Evolutionary conservation across 208 protist genomes (phyloP).

Genomic region (Leishmania guyanensis): DNA sequence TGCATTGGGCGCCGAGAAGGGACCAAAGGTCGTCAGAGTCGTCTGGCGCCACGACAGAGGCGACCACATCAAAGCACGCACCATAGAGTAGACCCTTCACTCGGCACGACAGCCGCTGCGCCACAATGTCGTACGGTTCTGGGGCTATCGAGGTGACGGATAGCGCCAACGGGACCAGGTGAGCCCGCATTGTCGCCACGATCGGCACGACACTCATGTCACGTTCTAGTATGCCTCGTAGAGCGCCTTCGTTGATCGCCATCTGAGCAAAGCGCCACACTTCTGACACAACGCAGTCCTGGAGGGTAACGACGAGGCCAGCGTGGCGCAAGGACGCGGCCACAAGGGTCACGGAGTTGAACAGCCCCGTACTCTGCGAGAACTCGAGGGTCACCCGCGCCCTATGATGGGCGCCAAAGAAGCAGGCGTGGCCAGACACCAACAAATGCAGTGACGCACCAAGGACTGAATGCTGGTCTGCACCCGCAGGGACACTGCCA

Average conservation of each 20-base stretch:
- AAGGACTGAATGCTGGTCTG: not conserved
- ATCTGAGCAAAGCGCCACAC: slow-evolving; percentile 33
- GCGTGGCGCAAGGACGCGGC: slow-evolving; percentile 17
- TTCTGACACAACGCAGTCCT: slow-evolving; percentile 36
- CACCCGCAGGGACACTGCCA: not conserved
- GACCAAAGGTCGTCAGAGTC: slow-evolving; percentile 25
- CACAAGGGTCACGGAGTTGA: slow-evolving; percentile 15
- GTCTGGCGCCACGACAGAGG: slow-evolving; percentile 18
- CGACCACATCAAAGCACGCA: slow-evolving; percentile 59
- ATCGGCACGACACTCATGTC: slow-evolving; percentile 47
- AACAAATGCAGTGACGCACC: slow-evolving; percentile 9
- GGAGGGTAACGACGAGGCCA: slow-evolving; percentile 32
- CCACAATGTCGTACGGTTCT: slow-evolving; percentile 36
- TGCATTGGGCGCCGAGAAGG: slow-evolving; percentile 14
- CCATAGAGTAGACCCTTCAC: slow-evolving; percentile 72
- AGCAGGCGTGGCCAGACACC: not conserved
- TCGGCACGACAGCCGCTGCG: slow-evolving; percentile 34
- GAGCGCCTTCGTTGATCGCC: slow-evolving; percentile 16
- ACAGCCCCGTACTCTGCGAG: slow-evolving; percentile 4
- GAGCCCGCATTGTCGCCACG: slow-evolving; percentile 45
- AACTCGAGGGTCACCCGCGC: slow-evolving; percentile 29
- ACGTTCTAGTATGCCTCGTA: slow-evolving; percentile 31
- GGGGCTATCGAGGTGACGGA: slow-evolving; percentile 45
- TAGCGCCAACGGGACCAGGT: slow-evolving; percentile 47
- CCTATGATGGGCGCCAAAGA: slow-evolving; percentile 12